A percentile compares a stretch with the other conserved stretches of the same genome.
Conservation (phyloP, 179 eudicot genomes). For the Silene noctiflora region DNA sequence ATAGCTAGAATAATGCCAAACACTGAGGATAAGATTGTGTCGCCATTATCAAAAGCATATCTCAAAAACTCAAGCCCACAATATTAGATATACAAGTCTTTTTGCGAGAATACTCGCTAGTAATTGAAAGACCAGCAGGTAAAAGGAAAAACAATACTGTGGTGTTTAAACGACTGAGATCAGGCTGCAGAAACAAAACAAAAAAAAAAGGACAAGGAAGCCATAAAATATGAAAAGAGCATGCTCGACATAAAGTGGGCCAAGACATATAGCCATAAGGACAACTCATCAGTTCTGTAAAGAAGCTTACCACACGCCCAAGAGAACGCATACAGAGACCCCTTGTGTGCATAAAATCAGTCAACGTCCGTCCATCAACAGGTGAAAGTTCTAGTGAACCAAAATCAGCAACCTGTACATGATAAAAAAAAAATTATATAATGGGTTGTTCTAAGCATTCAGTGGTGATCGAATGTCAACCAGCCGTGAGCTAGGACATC, state of each 20-base stretch:
- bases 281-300: slow-evolving; percentile 3
- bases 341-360: slow-evolving; percentile 99
- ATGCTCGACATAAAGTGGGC: background rate
- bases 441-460: background rate
- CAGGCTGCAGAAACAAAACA: background rate
- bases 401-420: slow-evolving; percentile 90
- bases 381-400: slow-evolving; percentile 99
- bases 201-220: background rate
- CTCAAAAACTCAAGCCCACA: background rate
- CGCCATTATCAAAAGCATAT: slow-evolving; percentile 2
- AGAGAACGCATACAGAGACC: slow-evolving; percentile 98
- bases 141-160: background rate
- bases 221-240: background rate
- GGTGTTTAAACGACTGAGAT: background rate
- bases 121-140: background rate
- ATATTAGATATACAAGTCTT: background rate
- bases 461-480: slow-evolving; percentile 2
- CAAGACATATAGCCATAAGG: background rate
- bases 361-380: slow-evolving; percentile 95
- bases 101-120: background rate
- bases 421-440: slow-evolving; percentile 16
- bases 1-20: background rate
- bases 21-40: background rate
- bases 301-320: slow-evolving; percentile 80
- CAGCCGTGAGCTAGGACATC: background rate